phyloP scores from a whole-genome alignment of 805 yeast genomes.

The Hanseniaspora vineae region DNA sequence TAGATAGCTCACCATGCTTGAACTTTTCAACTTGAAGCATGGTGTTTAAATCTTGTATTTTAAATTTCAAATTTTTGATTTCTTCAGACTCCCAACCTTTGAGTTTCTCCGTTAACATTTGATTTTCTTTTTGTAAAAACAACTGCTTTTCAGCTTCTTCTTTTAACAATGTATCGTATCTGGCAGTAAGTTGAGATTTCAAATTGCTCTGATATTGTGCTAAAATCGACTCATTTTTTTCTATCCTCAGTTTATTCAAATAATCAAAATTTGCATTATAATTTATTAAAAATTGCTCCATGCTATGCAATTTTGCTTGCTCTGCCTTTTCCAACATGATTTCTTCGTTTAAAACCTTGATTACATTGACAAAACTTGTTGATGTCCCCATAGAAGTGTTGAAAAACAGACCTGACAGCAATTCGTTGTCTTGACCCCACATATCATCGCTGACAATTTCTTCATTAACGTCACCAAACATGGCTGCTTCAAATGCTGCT shows the following conservation, averaged over 20 bases:
- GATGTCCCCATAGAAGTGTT: conserved; percentile 49
- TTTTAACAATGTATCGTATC: conserved; percentile 13
- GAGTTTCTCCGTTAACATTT: conserved; percentile 2
- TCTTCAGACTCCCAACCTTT: conserved; percentile 7
- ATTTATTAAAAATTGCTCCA: conserved; percentile 40
- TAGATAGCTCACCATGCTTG: conserved; percentile 11
- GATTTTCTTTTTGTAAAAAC: conserved; percentile 10
- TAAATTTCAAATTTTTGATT: conserved; percentile 13
- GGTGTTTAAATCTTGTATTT: conserved; percentile 21
- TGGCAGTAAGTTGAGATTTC: conserved; percentile 16
- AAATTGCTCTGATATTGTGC: conserved; percentile 18
- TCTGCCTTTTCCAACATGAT: conserved; percentile 48
- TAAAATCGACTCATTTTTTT: conserved; percentile 19
- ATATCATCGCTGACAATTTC: conserved; percentile 36
- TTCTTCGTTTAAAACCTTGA: conserved; percentile 40
- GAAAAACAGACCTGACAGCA: conserved; percentile 41
- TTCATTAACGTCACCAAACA: conserved; percentile 46
- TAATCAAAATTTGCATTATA: conserved; percentile 28
- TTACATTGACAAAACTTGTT: conserved; percentile 40
- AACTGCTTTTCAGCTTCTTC: conserved; percentile 14
- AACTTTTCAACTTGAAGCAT: conserved; percentile 23
- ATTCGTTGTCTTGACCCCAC: conserved; percentile 33
- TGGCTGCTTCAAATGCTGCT: conserved; percentile 40
- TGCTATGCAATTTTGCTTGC: conserved; percentile 38
- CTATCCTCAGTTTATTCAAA: conserved; percentile 20